Conservation (phyloP, 148 eudicot species). For the Salicornia ramosissima region DNA sequence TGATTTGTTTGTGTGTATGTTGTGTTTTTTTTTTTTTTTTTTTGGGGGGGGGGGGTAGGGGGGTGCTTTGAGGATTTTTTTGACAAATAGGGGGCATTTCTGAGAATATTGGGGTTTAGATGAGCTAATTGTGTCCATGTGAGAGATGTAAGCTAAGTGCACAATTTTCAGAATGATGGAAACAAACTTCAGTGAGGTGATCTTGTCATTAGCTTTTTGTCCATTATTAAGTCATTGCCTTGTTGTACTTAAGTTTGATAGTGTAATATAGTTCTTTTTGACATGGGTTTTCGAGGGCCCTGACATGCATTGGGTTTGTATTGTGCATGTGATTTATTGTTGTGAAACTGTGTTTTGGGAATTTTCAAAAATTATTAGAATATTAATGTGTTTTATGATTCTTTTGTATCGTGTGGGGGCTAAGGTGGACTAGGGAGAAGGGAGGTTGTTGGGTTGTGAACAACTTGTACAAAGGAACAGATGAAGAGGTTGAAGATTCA, state of each 20-base stretch:
- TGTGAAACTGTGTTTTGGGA: background rate
- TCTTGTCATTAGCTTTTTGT: background rate
- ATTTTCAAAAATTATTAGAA: background rate
- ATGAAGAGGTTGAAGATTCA: background rate
- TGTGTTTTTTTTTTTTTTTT: background rate
- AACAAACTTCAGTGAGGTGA: background rate
- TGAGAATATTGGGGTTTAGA: background rate
- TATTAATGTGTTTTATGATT: background rate
- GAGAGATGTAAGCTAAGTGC: background rate
- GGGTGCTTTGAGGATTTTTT: background rate
- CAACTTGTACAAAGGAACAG: background rate
- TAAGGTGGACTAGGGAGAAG: background rate
- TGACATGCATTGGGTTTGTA: background rate
- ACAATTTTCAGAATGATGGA: background rate
- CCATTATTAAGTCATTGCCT: background rate
- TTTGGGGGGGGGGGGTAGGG: no score
- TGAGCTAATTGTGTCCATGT: background rate
- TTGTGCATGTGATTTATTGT: background rate
- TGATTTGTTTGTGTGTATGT: background rate
- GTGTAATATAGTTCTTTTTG: no score
- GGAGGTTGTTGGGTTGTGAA: background rate
- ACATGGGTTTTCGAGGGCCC: background rate
- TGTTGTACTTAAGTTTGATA: no score
- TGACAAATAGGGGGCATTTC: background rate
- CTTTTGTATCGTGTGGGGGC: background rate